These are phyloP conservation scores for Paecilomyces variotii DNA, from an alignment of 2,329 filamentous ascomycete genomes.

Conservation along the genomic window DNA sequence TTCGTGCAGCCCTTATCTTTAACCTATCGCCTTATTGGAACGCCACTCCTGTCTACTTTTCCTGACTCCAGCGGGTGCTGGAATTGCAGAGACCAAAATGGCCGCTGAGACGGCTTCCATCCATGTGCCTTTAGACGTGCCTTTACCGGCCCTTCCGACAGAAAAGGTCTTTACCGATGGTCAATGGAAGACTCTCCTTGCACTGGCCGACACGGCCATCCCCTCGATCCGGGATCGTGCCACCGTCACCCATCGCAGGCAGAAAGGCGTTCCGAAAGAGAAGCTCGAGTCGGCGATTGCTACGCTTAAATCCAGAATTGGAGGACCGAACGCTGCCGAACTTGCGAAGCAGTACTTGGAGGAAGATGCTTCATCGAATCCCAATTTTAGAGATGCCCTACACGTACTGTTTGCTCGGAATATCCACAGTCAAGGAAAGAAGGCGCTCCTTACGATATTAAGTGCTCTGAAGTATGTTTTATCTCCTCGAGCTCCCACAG, in stretches of 20 bases:
- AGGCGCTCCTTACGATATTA: constrained; percentile 45
- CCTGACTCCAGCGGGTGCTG: neutral
- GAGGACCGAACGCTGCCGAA: constrained; percentile 23
- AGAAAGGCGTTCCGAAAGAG: constrained; percentile 31
- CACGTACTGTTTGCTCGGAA: constrained; percentile 41
- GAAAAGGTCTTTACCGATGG: constrained; percentile 43
- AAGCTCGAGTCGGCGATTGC: constrained; percentile 29
- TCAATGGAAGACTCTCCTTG: constrained; percentile 53
- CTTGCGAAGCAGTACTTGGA: constrained; percentile 40
- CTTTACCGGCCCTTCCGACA: constrained; percentile 41
- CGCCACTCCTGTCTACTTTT: neutral
- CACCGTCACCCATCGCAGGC: constrained; percentile 21
- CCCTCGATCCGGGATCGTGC: constrained; percentile 42
- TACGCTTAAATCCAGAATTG: constrained; percentile 12
- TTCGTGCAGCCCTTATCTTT: neutral
- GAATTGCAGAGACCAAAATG: neutral
- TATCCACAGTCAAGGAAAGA: constrained; percentile 41
- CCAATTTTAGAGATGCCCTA: constrained; percentile 43
- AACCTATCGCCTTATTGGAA: neutral
- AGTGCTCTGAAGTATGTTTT: constrained; percentile 44
- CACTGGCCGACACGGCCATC: constrained; percentile 51
- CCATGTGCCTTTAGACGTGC: constrained; percentile 30
- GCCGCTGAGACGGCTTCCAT: neutral
- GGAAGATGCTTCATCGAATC: constrained; percentile 40
- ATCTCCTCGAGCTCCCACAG: neutral